A percentile compares a stretch with the other conserved stretches of the same genome.
phyloP scores from a whole-genome alignment of 768 basidiomycete genomes.

The Tulasnella sp. region DNA sequence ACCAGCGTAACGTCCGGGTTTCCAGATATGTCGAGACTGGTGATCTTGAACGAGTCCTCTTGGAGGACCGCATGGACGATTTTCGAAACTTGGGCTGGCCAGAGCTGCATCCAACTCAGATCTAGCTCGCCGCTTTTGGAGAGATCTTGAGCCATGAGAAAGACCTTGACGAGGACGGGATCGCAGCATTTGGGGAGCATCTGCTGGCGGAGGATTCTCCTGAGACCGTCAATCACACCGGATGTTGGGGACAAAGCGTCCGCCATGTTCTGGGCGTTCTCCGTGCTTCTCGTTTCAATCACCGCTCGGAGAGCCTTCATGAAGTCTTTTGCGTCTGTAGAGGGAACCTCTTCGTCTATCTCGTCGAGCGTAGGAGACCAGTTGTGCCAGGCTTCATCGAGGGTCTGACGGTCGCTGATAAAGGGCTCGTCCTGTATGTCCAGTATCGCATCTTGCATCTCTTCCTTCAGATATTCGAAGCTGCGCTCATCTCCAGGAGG shows the following conservation, averaged over 20 bases:
- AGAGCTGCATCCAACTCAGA: not conserved
- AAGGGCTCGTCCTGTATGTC: not conserved
- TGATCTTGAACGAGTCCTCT: not conserved
- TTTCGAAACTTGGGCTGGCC: not conserved
- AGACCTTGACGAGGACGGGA: not conserved
- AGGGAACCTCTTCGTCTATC: not conserved
- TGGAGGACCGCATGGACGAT: not conserved
- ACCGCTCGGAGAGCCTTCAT: not conserved
- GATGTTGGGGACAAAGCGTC: not conserved
- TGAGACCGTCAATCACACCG: not conserved
- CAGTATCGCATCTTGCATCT: not conserved
- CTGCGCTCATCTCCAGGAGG: not conserved
- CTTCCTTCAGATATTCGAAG: not conserved
- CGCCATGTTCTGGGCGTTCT: not conserved
- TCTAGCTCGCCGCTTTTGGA: not conserved
- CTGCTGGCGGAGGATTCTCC: not conserved
- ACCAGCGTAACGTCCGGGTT: not conserved
- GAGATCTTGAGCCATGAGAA: not conserved
- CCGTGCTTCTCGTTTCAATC: not conserved
- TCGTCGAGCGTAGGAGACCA: not conserved
- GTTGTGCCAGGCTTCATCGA: not conserved
- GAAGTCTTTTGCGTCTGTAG: not conserved
- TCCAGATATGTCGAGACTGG: not conserved
- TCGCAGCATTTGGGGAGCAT: not conserved
- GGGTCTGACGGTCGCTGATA: not conserved